These are phyloP conservation scores for Alternaria ethzedia DNA, from an alignment of 2,329 filamentous ascomycete genomes.

Conservation along the genomic window DNA sequence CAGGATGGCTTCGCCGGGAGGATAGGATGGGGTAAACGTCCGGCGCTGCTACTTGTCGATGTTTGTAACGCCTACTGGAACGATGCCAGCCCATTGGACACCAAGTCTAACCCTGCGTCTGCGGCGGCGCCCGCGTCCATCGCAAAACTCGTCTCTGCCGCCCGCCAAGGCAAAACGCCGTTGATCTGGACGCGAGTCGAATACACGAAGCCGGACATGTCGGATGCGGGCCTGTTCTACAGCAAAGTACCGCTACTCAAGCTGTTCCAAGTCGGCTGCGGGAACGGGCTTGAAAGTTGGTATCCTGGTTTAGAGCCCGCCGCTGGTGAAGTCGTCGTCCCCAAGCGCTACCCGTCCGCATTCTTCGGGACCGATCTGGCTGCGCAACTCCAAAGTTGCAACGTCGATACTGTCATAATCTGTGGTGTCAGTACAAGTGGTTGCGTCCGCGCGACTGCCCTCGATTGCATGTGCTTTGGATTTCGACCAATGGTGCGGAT, in stretches of 20 bases:
- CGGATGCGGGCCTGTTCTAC: conserved; percentile 55
- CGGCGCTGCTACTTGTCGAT: conserved; percentile 56
- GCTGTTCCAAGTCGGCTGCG: conserved; percentile 52
- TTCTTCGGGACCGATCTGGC: conserved; percentile 57
- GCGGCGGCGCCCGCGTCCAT: conserved; percentile 49
- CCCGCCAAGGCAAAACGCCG: conserved; percentile 48
- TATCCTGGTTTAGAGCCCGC: conserved; percentile 50
- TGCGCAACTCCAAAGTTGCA: conserved; percentile 48
- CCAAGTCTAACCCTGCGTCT: conserved; percentile 47
- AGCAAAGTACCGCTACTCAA: conserved; percentile 52
- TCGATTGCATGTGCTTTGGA: conserved; percentile 55
- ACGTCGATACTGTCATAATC: conserved; percentile 55
- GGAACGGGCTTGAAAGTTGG: conserved; percentile 49
- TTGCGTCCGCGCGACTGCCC: conserved; percentile 54
- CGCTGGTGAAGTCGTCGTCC: conserved; percentile 45
- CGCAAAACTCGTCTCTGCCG: conserved; percentile 49
- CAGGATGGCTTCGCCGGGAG: conserved; percentile 48
- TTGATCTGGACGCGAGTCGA: conserved; percentile 56
- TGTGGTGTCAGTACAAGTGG: conserved; percentile 58
- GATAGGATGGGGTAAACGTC: conserved; percentile 54
- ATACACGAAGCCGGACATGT: conserved; percentile 54
- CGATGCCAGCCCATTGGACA: conserved; percentile 51
- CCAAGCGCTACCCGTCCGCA: conserved; percentile 54
- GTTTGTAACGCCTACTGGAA: conserved; percentile 58
- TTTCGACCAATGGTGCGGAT: conserved; percentile 53